These are phyloP conservation scores for Kitagawia praeruptora DNA, from an alignment of 129 eudicot species.

Conservation along the genomic window DNA sequence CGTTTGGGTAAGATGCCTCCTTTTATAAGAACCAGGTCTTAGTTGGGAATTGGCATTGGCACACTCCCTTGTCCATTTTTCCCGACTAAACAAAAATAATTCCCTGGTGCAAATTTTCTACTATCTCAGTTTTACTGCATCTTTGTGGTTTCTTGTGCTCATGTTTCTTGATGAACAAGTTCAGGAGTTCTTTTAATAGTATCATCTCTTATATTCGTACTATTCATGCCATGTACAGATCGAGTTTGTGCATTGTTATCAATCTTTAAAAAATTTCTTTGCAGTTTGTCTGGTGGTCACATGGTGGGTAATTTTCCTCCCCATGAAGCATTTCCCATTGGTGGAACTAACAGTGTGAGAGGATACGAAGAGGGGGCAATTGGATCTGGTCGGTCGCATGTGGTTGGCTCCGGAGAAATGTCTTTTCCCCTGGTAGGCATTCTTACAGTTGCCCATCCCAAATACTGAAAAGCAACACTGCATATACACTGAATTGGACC, in stretches of 20 bases:
- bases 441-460: neutral
- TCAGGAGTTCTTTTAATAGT: neutral
- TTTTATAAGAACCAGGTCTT: neutral
- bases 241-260: neutral
- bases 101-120: neutral
- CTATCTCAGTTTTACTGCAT: neutral
- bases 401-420: conserved; percentile 86
- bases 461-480: neutral
- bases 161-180: neutral
- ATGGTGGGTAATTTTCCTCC: conserved; percentile 94
- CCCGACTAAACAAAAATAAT: neutral
- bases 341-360: conserved; percentile 96
- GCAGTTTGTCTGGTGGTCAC: conserved; percentile 91
- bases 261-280: neutral
- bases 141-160: neutral
- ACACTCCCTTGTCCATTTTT: neutral
- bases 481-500: neutral
- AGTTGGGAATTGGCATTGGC: neutral
- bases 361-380: conserved; percentile 99
- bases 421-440: conserved; percentile 81
- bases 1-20: conserved; percentile 39
- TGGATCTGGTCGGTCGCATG: conserved; percentile 91
- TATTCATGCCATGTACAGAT: neutral
- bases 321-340: conserved; percentile 92
- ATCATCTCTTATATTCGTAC: neutral